These are phyloP conservation scores for Hygrocybe coccinea DNA, from an alignment of 768 basidiomycete genomes.

Conservation along the genomic window DNA sequence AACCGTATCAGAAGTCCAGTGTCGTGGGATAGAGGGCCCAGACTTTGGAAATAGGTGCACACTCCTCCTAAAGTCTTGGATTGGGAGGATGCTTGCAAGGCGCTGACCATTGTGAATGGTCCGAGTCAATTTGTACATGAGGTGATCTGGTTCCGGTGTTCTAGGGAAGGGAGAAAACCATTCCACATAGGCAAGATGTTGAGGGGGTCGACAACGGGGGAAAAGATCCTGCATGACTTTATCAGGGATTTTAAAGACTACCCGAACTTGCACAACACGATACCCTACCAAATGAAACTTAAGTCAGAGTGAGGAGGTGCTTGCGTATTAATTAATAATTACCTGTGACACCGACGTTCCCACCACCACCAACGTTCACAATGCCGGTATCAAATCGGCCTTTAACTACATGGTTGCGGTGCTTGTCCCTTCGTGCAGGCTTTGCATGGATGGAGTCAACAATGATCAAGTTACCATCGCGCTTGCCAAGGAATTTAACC, in stretches of 20 bases:
- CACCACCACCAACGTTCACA: not conserved
- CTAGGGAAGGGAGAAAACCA: slow-evolving; percentile 20
- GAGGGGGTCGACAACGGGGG: not conserved
- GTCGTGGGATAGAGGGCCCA: slow-evolving; percentile 13
- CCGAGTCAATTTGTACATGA: slow-evolving; percentile 17
- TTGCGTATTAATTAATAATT: not conserved
- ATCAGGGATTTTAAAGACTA: slow-evolving; percentile 22
- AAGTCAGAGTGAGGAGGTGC: not conserved
- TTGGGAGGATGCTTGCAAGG: slow-evolving; percentile 24
- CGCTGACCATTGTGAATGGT: slow-evolving; percentile 4
- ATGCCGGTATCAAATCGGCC: slow-evolving; percentile 4
- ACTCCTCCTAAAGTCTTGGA: slow-evolving; percentile 24
- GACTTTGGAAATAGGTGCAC: slow-evolving; percentile 27
- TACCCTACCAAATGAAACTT: slow-evolving; percentile 12
- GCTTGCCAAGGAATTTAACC: not conserved
- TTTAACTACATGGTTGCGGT: not conserved
- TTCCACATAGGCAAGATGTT: slow-evolving; percentile 25
- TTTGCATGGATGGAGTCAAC: slow-evolving; percentile 2
- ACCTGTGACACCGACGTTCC: not conserved
- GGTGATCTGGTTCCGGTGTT: slow-evolving; percentile 14
- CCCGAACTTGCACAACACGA: slow-evolving; percentile 24
- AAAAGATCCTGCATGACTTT: slow-evolving; percentile 7
- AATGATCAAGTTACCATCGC: not conserved
- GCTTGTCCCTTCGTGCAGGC: not conserved
- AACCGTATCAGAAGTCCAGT: slow-evolving; percentile 25